phyloP scores from a whole-genome alignment of 129 eudicot genomes.

The Helianthus tuberosus region DNA sequence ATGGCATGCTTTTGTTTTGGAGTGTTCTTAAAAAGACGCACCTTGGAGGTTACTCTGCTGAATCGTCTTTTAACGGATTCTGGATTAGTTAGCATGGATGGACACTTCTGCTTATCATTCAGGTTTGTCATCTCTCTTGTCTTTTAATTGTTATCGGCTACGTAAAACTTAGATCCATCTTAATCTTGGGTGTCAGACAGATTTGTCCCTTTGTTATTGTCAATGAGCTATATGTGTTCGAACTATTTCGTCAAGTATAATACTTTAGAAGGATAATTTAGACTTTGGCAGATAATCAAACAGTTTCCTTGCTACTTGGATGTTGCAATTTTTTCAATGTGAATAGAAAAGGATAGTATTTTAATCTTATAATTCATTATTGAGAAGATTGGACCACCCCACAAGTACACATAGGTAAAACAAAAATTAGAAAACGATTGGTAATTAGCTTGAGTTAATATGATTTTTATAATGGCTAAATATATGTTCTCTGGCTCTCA shows the following conservation, averaged over 20 bases:
- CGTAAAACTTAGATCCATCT: slow-evolving; percentile 9
- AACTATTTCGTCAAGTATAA: not conserved
- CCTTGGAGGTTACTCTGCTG: slow-evolving; percentile 35
- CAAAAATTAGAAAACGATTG: not conserved
- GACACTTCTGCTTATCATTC: slow-evolving; percentile 2
- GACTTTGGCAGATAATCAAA: not conserved
- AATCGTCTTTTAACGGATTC: slow-evolving; percentile 13
- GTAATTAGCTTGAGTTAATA: not conserved
- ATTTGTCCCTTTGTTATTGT: not conserved
- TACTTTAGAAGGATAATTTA: not conserved
- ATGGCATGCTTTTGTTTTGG: not conserved
- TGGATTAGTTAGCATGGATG: not conserved
- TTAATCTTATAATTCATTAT: too few relatives aligned
- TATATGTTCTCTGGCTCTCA: not conserved
- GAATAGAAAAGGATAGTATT: too few relatives aligned
- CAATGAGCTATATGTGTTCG: not conserved
- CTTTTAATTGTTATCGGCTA: slow-evolving; percentile 8
- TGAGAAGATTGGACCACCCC: too few relatives aligned
- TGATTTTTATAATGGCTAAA: not conserved
- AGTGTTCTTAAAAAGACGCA: not conserved
- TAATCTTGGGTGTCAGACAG: not conserved
- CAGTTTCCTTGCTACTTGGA: not conserved
- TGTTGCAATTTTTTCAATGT: not conserved
- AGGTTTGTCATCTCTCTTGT: slow-evolving; percentile 25
- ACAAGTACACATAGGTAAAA: not conserved